Evolutionary conservation across 2,329 filamentous ascomycete genomes (phyloP), one percentile per base, ranked within the genome.

Genomic region (Ciborinia camelliae): DNA sequence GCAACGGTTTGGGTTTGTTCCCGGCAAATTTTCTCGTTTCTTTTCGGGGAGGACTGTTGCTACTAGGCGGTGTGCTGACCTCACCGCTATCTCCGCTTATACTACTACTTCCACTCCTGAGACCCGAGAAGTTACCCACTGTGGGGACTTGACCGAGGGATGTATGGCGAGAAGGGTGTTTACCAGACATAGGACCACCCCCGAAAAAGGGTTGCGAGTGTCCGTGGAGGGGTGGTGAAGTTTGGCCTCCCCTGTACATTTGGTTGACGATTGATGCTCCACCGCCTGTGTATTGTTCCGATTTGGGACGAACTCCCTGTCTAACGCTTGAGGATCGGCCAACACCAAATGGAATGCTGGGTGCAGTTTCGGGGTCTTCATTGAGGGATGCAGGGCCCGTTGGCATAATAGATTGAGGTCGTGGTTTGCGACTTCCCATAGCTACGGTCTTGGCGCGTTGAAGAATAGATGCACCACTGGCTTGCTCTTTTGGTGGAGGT

Each of bases 1-100:
- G 84, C 69, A 99, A 80, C 8, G 94, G 94, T 43, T 93, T 85
- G 65, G 96, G 87, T 77, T 95, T 95, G 73, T 88, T 89, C 52
- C 86, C 86, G 4, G 84, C 84, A 64, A 85, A 85, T 1, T 83
- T 86, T 45, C 82, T 85, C 66, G 80, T 79, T 75, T 85, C 84
- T 72, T 87, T 73, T 54, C 85, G 80, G 20, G 86, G 86, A 35
- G 84, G 85, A 69, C 78, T 87, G 60, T 77, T 76, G 69, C 73
- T 50, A 55, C 58, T 79, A 3, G 76, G 73, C 20, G 84, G 83
- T 28, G 82, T 84, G 73, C 81, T 81, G 12, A 84, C 81, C n/a
- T 83, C 86, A 12, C 81, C 84, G 41, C 87, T 89, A 65, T 91
- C 89, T 66, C 72, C 73, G 64, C 84, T 82, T 3, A 84, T 84